Evolutionary conservation across 768 basidiomycete genomes (phyloP), one percentile per base, ranked within the genome.

Genomic region (Inosperma sp.): DNA sequence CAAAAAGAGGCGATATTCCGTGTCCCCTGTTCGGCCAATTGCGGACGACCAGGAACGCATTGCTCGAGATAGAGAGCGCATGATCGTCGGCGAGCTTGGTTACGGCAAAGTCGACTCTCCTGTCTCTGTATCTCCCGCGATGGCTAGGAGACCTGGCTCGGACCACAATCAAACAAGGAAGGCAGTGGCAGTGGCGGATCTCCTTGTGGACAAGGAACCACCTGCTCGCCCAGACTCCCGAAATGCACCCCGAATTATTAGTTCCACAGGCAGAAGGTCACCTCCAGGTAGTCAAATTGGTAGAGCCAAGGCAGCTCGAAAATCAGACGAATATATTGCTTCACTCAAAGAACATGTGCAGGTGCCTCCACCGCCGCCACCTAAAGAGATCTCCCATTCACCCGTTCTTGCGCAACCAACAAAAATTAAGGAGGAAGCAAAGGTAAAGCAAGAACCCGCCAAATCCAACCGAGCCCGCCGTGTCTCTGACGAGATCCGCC

Each of bases 241-340:
- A 34, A 56, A 59, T 45, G 43, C 48, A 19, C 64, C 61, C 49
- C 58, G 62, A 26, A 51, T 68, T 19, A 55, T 66, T 44, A 69
- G 64, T 56, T 66, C 67, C 31, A 55, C 61, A 17, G 68, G 69
- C 17, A 64, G 72, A 52, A 61, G 78, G n/a, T 72, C 75, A 29
- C 75, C 78, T 45, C 77, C 77, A 2, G 76, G 76, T n/a, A 77
- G 76, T 53, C 66, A 69, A 37, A 63, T 65, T 27, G 76, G 76
- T 16, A 63, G 76, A 47, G 73, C 74, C 19, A 74, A 73, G 48
- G 74, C 75, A 21, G 71, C 73, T 7, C 65, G 72, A 49, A 78
- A 75, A 57, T 67, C 70, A 17, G 77, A 75, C 37, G 73, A 68
- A 17, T 56, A 62, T 55, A 45, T 56, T 26, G 57, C 54, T 35